Evolutionary conservation across 75 land plant species (phyloP), one percentile per base, ranked within the genome.

Genomic region (Pinus taeda): DNA sequence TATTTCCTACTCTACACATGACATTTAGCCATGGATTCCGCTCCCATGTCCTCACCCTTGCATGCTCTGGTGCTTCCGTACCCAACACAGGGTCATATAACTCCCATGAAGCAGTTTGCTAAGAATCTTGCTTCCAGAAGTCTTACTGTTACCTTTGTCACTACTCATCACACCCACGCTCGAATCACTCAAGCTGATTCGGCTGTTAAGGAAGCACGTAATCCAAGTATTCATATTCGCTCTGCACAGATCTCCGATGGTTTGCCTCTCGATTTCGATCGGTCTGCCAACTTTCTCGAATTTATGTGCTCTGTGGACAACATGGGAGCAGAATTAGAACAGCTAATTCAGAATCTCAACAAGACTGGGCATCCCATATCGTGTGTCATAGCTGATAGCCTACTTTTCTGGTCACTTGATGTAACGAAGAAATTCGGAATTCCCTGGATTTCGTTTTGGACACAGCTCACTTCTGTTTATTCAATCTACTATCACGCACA

Each of bases 311-410:
- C 71, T 42, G 22, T 69, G 37, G 71, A 69, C 39, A 69, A n/a
- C 53, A 69, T 69, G 71, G 71, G 71, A 15, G 71, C 42, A 69
- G 71, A 42, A 18, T 39, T 69, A 8, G 49, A 69, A 69, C 21
- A 69, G n/a, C 49, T 69, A 20, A 39, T 69, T 18, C 20, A 36
- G 6, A 6, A 33, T 86, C 22, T 71, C 57, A 42, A n/a, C 24
- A 24, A 45, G 39, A 53, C 78, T 77, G 20, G 81, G 57, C 70
- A 73, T 20, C 80, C 85, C n/a, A 62, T 58, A 6, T 72, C 76
- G 0, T 84, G 85, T 67, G 30, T 92, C 42, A 78, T 92, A n/a
- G 83, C 75, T 56, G 93, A 92, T 69, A 58, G 76, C 0, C 53
- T 79, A 4, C n/a, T 89, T 11, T 70, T 89, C 12, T 87, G 89